phyloP scores from a whole-genome alignment of 768 basidiomycete genomes.

The Mycena crocata region DNA sequence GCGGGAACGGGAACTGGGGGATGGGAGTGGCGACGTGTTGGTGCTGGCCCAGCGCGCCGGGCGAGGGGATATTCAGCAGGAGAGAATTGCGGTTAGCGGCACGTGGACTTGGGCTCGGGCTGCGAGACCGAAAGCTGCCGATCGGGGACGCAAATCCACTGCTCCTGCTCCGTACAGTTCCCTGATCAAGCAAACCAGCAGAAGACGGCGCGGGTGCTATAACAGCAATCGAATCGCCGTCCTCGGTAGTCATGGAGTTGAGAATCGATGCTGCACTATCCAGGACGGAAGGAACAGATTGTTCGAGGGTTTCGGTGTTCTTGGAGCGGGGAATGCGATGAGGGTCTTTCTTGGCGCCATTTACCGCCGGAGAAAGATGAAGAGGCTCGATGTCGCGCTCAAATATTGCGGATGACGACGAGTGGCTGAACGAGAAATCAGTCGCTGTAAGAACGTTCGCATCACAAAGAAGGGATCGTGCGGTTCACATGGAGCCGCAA shows the following conservation, averaged over 20 bases:
- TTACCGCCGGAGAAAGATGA: constrained; percentile 52
- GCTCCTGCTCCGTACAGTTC: constrained; percentile 37
- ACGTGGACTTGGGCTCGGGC: constrained; percentile 70
- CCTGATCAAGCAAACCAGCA: constrained; percentile 32
- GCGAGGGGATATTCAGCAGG: constrained; percentile 62
- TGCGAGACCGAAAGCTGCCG: constrained; percentile 74
- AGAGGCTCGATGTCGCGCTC: constrained; percentile 89
- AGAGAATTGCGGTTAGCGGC: constrained; percentile 53
- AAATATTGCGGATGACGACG: constrained; percentile 90
- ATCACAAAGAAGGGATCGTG: neutral
- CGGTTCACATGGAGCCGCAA: neutral
- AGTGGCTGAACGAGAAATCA: constrained; percentile 55
- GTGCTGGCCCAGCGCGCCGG: constrained; percentile 36
- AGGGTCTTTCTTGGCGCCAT: constrained; percentile 59
- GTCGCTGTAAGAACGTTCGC: neutral
- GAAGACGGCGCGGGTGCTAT: constrained; percentile 57
- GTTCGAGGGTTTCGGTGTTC: constrained; percentile 79
- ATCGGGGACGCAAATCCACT: constrained; percentile 78
- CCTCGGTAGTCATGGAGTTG: constrained; percentile 56
- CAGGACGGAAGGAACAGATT: constrained; percentile 86
- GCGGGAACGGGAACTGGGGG: constrained; percentile 34
- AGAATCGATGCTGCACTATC: constrained; percentile 86
- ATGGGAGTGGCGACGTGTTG: constrained; percentile 33
- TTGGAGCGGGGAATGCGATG: constrained; percentile 81
- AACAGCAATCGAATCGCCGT: constrained; percentile 71